Evolutionary conservation across 78 protist genomes (phyloP), one percentile per base, ranked within the genome.

Genomic region (Dictyostelium firmibasis): DNA sequence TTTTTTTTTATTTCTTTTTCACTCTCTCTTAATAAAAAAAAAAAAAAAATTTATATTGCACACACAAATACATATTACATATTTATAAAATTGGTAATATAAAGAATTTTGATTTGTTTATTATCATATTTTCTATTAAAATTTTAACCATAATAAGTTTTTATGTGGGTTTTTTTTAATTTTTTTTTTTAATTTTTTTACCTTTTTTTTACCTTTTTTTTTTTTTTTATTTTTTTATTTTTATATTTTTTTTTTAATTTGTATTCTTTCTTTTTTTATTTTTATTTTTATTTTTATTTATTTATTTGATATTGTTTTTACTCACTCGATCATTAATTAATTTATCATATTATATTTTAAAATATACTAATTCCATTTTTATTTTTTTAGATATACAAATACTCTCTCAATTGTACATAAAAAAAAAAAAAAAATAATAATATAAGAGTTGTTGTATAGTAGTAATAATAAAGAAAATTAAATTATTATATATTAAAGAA

Each of bases 401-500:
- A n/a, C n/a, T 13, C 79, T 29, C 25, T 29, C 14, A 6, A 29
- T 72, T 72, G 43, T 33, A 33, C 79, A 72, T 33, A 72, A 31
- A 13, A 3, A 64, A 64, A 25, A 31, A 70, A 31, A 72, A 6
- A 69, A 69, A 69, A 69, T 25, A 8, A 67, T 29, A 25, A 69
- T n/a, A n/a, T n/a, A n/a, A 72, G 13, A 33, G 23, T 57, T 25
- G 18, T 72, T 72, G 38, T 33, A 72, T 33, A 33, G 14, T 29
- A 64, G 74, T 64, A 64, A 70, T 33, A 33, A 16, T 33, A 77
- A n/a, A 81, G 2, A 38, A 23, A 70, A 77, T 25, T 4, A 29
- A 69, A 97, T 96, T 97, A 97, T 96, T 27, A 62, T 79, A 50
- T 81, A 50, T 14, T 27, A 27, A 27, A 29, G 31, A 72, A 31